Base-by-base conservation (phyloP, 495 filamentous ascomycete genomes). In the Melanomma pulvis-pyrius region DNA sequence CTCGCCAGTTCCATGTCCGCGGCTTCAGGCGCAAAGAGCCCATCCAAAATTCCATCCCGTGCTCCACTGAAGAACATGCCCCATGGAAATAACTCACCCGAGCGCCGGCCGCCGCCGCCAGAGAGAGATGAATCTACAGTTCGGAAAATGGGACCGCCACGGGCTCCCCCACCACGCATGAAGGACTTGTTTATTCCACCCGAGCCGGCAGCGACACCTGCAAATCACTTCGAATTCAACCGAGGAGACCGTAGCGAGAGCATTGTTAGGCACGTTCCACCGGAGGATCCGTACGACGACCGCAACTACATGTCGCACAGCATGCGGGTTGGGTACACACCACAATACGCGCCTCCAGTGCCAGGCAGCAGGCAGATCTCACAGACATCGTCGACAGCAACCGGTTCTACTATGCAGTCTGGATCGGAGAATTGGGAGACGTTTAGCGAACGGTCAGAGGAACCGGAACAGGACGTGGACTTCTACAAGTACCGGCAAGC, bases 371-470 rank as follows among this genome's bases (percentile, higher is more conserved):
- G 90, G 61, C 89, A 92, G 66, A 87, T 88, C n/a, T 92, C 90
- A 3, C 87, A 85, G 63, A 85, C 87, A 9, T 90, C 71, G 7
- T 90, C 71, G 17, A 63, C 63, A 17, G 69, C 49, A 55, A 83
- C 83, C 17, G 74, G 79, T 29, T 84, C 82, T 65, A 91, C 89
- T 0, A 81, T 78, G 2, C 82, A 88, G 2, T 89, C 90, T 12
- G 91, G 91, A 2, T 93, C 90, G 0, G 92, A 96, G 77, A 97
- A 97, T 75, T 97, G 92, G 92, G 92, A 97, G 79, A 96, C 91
- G 24, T 96, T 92, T 46, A 65, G 60, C 49, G 72, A 74, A 28
- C 59, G 36, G 19, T 72, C 67, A 8, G 69, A 70, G 88, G 67
- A 69, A 58, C 88, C 89, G 0, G 91, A 94, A 68, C 77, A 76